phyloP scores from a whole-genome alignment of 2,329 filamentous ascomycete species.

The Fusarium palustre region DNA sequence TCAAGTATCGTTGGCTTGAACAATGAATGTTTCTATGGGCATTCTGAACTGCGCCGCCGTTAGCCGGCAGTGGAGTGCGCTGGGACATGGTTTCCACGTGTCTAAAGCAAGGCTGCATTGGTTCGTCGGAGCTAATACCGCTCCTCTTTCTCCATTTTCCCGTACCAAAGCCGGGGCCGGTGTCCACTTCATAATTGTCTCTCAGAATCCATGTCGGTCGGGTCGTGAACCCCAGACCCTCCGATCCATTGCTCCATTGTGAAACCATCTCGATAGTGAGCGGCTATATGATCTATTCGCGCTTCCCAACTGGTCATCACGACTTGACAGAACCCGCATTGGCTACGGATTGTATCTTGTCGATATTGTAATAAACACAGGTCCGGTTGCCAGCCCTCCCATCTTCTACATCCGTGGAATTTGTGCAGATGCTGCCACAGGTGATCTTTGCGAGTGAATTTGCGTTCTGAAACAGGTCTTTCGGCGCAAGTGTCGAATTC shows the following conservation, averaged over 20 bases:
- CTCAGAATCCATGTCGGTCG: conserved; percentile 27
- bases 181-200: conserved; percentile 9
- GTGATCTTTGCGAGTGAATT: conserved; percentile 57
- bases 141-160: conserved; percentile 14
- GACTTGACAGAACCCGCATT: conserved; percentile 49
- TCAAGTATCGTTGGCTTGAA: not conserved
- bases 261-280: conserved; percentile 47
- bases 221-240: conserved; percentile 40
- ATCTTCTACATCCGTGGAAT: conserved; percentile 59
- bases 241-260: conserved; percentile 48
- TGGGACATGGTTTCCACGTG: conserved; percentile 33
- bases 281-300: conserved; percentile 47
- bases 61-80: conserved; percentile 23
- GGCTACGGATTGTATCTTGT: conserved; percentile 46
- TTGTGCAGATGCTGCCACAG: conserved; percentile 57
- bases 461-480: conserved; percentile 56
- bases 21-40: not conserved
- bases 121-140: conserved; percentile 22
- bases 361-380: conserved; percentile 50
- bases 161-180: conserved; percentile 17
- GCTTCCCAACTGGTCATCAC: conserved; percentile 47
- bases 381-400: conserved; percentile 61
- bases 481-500: conserved; percentile 64
- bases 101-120: conserved; percentile 30
- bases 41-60: conserved; percentile 19